These are phyloP conservation scores for Adansonia grandidieri DNA, from an alignment of 441 rosid genomes.

Conservation along the genomic window DNA sequence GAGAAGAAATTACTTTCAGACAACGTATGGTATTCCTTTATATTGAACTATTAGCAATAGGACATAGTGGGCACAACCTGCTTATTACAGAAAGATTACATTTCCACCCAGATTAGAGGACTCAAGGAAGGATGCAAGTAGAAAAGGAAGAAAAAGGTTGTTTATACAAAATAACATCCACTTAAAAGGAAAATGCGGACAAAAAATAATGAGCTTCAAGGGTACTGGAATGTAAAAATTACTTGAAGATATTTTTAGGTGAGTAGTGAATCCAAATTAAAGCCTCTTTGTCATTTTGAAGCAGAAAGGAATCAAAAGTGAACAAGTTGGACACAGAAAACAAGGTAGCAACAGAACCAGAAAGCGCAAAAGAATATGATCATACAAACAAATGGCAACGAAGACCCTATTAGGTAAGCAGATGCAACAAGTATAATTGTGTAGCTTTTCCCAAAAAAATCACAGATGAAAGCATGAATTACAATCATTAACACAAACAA, in stretches of 20 bases:
- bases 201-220: not conserved
- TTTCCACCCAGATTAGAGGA: not conserved
- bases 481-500: not conserved
- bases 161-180: not conserved
- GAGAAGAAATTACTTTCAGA: not conserved
- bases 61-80: not conserved
- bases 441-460: not conserved
- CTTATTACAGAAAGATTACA: not conserved
- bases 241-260: not conserved
- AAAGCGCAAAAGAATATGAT: not conserved
- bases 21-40: not conserved
- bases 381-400: not conserved
- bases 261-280: constrained; percentile 6
- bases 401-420: not conserved
- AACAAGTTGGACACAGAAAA: not conserved
- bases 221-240: not conserved
- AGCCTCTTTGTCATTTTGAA: not conserved
- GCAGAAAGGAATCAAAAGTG: not conserved
- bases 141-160: not conserved
- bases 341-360: not conserved
- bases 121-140: constrained; percentile 4
- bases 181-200: constrained; percentile 12
- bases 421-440: constrained; percentile 3
- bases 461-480: not conserved
- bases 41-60: constrained; percentile 1